Evolutionary conservation across 768 basidiomycete species (phyloP).

Genomic region (Sarcomyxa edulis): DNA sequence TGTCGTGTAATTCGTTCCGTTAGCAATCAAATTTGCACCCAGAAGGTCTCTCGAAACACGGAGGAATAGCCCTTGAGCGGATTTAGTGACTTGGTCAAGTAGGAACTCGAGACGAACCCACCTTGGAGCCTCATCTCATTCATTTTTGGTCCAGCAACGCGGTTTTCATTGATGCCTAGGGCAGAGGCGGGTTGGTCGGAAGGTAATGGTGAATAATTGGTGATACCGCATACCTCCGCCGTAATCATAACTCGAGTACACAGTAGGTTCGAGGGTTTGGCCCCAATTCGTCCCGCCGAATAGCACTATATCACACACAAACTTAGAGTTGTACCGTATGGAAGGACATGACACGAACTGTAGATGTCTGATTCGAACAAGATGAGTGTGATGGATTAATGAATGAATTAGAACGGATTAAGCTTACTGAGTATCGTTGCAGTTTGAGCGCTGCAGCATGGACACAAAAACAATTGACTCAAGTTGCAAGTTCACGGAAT

Average conservation of each 20-base stretch:
- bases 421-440: conserved; percentile 45
- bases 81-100: neutral
- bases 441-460: conserved; percentile 32
- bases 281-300: conserved; percentile 67
- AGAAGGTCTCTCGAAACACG: conserved; percentile 45
- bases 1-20: conserved; percentile 46
- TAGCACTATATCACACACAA: conserved; percentile 30
- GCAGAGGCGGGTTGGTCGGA: neutral
- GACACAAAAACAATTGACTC: no score
- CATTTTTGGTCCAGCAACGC: conserved; percentile 43
- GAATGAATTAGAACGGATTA: conserved; percentile 7
- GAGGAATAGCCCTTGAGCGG: conserved; percentile 39
- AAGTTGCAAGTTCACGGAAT: no score
- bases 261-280: conserved; percentile 48
- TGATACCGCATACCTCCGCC: conserved; percentile 36
- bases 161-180: conserved; percentile 46
- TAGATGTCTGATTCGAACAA: conserved; percentile 36
- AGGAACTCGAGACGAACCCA: conserved; percentile 8
- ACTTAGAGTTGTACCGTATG: neutral
- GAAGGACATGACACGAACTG: conserved; percentile 23
- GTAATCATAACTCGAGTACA: conserved; percentile 61
- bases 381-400: conserved; percentile 11
- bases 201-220: no score
- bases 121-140: conserved; percentile 51
- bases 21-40: conserved; percentile 36